A percentile compares a stretch with the other conserved stretches of the same genome.
phyloP scores from a whole-genome alignment of 1,139 yeast species.

The Yamadazyma kanchanaburiensis region DNA sequence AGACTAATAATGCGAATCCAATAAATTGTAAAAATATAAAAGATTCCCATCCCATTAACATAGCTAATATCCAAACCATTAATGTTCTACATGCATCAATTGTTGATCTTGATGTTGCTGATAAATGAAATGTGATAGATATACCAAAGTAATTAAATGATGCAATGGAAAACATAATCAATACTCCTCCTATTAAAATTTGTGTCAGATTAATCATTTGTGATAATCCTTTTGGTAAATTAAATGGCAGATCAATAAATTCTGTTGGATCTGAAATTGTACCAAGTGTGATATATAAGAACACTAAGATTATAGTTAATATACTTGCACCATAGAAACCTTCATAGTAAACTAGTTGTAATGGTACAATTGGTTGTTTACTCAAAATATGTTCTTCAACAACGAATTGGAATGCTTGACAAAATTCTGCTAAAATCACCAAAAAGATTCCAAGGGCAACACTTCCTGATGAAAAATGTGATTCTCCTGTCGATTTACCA shows the following conservation, averaged over 20 bases:
- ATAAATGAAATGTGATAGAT: conserved; percentile 59
- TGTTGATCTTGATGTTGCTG: conserved; percentile 79
- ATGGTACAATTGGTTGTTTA: conserved; percentile 53
- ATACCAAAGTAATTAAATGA: conserved; percentile 74
- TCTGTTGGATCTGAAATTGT: conserved; percentile 22
- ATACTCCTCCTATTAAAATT: conserved; percentile 52
- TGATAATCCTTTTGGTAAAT: conserved; percentile 47
- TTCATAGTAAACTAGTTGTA: conserved; percentile 70
- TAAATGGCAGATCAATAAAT: conserved; percentile 51
- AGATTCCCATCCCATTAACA: conserved; percentile 74
- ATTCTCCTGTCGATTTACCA: conserved; percentile 35
- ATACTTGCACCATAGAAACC: conserved; percentile 63
- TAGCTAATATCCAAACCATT: conserved; percentile 74
- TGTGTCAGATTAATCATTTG: conserved; percentile 44
- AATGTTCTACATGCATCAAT: conserved; percentile 77
- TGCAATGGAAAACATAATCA: conserved; percentile 72
- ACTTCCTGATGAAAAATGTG: conserved; percentile 15
- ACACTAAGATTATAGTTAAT: conserved; percentile 41
- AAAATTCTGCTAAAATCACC: conserved; percentile 59
- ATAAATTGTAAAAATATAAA: conserved; percentile 58
- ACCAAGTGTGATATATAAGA: conserved; percentile 43
- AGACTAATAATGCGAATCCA: conserved; percentile 64
- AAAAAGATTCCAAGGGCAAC: conserved; percentile 55
- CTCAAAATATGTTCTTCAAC: conserved; percentile 68
- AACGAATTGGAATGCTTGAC: conserved; percentile 76